Evolutionary conservation across 192 early-diverging fungal genomes (phyloP), one percentile per base, ranked within the genome.

Genomic region (Jimgerdemannia flammicorona): DNA sequence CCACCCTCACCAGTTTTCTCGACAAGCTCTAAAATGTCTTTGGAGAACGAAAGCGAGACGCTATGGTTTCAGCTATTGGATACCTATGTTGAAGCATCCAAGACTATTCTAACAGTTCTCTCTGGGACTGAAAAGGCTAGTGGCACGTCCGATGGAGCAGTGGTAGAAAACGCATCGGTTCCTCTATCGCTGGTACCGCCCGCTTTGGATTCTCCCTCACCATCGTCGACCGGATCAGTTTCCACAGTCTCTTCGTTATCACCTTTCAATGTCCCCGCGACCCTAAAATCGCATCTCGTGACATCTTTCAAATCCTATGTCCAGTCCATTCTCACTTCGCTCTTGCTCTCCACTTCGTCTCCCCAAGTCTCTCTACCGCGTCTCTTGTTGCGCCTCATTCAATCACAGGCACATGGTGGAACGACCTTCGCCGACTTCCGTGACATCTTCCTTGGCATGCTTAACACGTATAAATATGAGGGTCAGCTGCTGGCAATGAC

Each of bases 401-500:
- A 80, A 69, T 86, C 88, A 9, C 85, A 90, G 74, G 54, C 80
- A 40, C 74, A 82, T 17, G 77, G 78, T 19, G 81, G 84, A n/a
- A 84, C 80, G 20, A 84, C 79, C 3, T 81, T 90, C 77, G 86
- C 86, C 3, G 88, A 90, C 65, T 90, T 87, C 64, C 73, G 84
- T 67, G 87, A 87, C 44, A 88, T 90, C 29, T 90, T 90, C 67
- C 75, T 87, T 40, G 87, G 87, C 8, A 90, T 90, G 86, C 82
- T 90, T 14, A 85, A 90, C 68, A 90, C 88, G 29, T 90, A 86
- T 74, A 88, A 88, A 78, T 90, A 90, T 67, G 88, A 90, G 80
- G 88, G 88, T 11, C 84, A 90, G 70, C 49, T 90, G 41, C 69
- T 90, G 64, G 84, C 84, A 64, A 84, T 90, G 88, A 90, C 88